Evolutionary conservation across 495 filamentous ascomycete species (phyloP).

Genomic region (Aspergillus diversus): DNA sequence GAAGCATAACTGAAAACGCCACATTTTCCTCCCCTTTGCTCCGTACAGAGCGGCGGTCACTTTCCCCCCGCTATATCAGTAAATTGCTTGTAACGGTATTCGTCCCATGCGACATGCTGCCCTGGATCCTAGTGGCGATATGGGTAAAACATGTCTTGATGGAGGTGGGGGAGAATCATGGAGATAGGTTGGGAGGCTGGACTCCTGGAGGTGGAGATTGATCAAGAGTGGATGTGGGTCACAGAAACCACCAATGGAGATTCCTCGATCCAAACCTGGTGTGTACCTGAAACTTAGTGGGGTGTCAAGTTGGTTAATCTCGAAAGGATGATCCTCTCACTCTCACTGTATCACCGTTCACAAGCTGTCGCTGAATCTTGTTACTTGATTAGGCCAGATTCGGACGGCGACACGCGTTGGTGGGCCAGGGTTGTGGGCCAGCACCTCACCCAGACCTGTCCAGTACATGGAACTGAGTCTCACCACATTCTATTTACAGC

Average conservation of each 20-base stretch:
- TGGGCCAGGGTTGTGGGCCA: slow-evolving; percentile 26
- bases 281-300: slow-evolving; percentile 29
- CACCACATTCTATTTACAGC: slow-evolving; percentile 29
- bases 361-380: background rate
- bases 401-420: slow-evolving; percentile 32
- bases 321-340: slow-evolving; percentile 8
- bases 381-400: slow-evolving; percentile 14
- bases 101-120: background rate
- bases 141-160: slow-evolving; percentile 6
- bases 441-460: background rate
- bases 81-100: background rate
- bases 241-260: slow-evolving; percentile 20
- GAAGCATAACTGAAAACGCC: slow-evolving; percentile 21
- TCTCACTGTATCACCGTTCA: slow-evolving; percentile 8
- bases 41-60: background rate
- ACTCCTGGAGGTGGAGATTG: background rate
- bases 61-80: slow-evolving; percentile 4
- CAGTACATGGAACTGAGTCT: slow-evolving; percentile 14
- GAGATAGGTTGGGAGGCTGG: slow-evolving; percentile 5
- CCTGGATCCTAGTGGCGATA: slow-evolving; percentile 5
- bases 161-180: background rate
- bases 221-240: slow-evolving; percentile 17
- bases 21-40: slow-evolving; percentile 15
- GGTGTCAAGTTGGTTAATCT: slow-evolving; percentile 16
- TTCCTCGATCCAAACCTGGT: background rate